Evolutionary conservation across 192 early-diverging fungal species (phyloP).

Genomic region (Umbelopsis isabellina): DNA sequence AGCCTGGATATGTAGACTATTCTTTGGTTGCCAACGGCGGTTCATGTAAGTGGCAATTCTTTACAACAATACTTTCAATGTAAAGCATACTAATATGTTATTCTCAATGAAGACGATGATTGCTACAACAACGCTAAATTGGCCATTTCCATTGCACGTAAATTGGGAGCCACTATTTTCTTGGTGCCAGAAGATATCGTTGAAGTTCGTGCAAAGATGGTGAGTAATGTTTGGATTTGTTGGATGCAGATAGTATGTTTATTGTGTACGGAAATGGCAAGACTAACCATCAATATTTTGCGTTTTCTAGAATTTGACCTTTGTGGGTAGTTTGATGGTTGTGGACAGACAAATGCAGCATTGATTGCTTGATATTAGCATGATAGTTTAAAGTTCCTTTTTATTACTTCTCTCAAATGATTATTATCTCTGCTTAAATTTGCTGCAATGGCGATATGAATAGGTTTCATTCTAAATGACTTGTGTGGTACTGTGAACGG

Average conservation of each 20-base stretch:
- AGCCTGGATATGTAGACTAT: constrained; percentile 91
- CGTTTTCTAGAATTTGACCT: constrained; percentile 82
- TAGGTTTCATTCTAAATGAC: too few species aligned
- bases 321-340: constrained; percentile 94
- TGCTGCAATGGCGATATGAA: background rate
- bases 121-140: constrained; percentile 93
- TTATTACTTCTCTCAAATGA: background rate
- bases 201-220: constrained; percentile 96
- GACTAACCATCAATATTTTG: background rate
- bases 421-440: background rate
- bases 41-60: constrained; percentile 42
- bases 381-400: background rate
- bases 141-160: constrained; percentile 97
- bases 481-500: too few species aligned
- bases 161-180: constrained; percentile 98
- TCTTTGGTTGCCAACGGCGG: constrained; percentile 74
- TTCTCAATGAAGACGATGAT: constrained; percentile 69
- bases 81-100: background rate
- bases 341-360: constrained; percentile 54
- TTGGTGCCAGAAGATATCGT: constrained; percentile 98
- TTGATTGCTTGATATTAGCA: constrained; percentile 6
- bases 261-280: background rate
- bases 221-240: constrained; percentile 36
- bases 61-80: background rate
- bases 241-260: constrained; percentile 17